These are phyloP conservation scores for Rutstroemia sydowiana DNA, from an alignment of 2,329 filamentous ascomycete genomes.

Conservation along the genomic window DNA sequence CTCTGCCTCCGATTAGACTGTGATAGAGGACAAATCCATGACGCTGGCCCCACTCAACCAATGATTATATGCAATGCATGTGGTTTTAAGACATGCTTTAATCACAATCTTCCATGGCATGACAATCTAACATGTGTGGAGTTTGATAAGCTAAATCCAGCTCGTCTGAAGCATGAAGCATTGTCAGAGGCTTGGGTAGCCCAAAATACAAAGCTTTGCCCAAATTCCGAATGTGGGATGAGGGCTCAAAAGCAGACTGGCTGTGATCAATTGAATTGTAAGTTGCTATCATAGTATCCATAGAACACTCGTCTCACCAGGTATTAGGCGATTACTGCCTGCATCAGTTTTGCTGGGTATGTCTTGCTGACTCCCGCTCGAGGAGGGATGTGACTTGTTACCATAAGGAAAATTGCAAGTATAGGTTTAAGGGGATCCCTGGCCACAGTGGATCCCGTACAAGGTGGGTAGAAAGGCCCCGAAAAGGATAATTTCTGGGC, in stretches of 20 bases:
- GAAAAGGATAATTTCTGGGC: too few species aligned
- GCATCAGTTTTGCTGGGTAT: background rate
- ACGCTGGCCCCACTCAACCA: background rate
- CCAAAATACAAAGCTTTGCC: background rate
- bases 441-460: too few species aligned
- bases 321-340: background rate
- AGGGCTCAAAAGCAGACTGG: background rate
- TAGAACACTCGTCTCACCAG: background rate
- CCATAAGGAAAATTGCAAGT: background rate
- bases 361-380: background rate
- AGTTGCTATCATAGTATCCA: background rate
- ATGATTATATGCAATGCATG: background rate
- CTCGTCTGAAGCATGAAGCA: background rate
- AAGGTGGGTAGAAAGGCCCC: too few species aligned
- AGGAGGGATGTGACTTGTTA: background rate
- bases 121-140: background rate
- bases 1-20: background rate
- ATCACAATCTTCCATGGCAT: conserved; percentile 3
- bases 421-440: background rate
- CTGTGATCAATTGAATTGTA: too few species aligned
- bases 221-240: background rate
- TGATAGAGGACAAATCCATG: background rate
- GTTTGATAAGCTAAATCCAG: background rate
- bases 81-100: background rate
- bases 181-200: background rate